These are phyloP conservation scores for Poronia punctata DNA, from an alignment of 495 filamentous ascomycete species.

Conservation along the genomic window DNA sequence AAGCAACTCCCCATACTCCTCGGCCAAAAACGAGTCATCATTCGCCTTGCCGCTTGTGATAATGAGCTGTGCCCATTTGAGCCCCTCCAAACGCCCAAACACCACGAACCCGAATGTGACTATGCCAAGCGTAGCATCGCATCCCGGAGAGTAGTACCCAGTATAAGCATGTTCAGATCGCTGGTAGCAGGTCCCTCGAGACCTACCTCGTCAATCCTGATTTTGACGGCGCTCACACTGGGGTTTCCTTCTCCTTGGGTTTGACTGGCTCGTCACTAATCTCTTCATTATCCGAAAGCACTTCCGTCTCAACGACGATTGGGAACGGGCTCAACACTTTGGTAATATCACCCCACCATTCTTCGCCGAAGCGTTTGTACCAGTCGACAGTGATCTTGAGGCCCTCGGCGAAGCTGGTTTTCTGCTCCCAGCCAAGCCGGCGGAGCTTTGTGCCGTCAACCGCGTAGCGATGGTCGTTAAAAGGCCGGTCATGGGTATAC, in stretches of 20 bases:
- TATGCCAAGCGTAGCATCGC: too few relatives aligned
- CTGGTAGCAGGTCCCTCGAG: too few relatives aligned
- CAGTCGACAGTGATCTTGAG: slow-evolving; percentile 60
- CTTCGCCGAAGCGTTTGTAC: slow-evolving; percentile 55
- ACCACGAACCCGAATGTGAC: too few relatives aligned
- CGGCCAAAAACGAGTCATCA: too few relatives aligned
- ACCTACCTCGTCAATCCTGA: too few relatives aligned
- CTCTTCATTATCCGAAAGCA: slow-evolving; percentile 43
- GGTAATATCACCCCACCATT: slow-evolving; percentile 71
- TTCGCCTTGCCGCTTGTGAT: too few relatives aligned
- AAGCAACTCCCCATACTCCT: too few relatives aligned
- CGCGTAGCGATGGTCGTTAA: slow-evolving; percentile 65
- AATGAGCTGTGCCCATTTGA: too few relatives aligned
- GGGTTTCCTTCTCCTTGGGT: slow-evolving; percentile 35
- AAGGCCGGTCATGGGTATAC: slow-evolving; percentile 62
- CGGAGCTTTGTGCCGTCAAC: slow-evolving; percentile 60
- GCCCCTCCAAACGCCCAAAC: too few relatives aligned
- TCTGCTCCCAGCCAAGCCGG: slow-evolving; percentile 60
- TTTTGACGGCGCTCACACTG: slow-evolving; percentile 40
- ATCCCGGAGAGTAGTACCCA: too few relatives aligned
- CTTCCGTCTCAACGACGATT: slow-evolving; percentile 42
- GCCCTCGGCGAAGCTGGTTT: slow-evolving; percentile 53
- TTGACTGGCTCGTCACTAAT: slow-evolving; percentile 36
- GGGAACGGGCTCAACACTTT: slow-evolving; percentile 54
- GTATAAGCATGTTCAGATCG: too few relatives aligned